Evolutionary conservation across 2,329 filamentous ascomycete species (phyloP).

Genomic region (Apiospora malaysiana): DNA sequence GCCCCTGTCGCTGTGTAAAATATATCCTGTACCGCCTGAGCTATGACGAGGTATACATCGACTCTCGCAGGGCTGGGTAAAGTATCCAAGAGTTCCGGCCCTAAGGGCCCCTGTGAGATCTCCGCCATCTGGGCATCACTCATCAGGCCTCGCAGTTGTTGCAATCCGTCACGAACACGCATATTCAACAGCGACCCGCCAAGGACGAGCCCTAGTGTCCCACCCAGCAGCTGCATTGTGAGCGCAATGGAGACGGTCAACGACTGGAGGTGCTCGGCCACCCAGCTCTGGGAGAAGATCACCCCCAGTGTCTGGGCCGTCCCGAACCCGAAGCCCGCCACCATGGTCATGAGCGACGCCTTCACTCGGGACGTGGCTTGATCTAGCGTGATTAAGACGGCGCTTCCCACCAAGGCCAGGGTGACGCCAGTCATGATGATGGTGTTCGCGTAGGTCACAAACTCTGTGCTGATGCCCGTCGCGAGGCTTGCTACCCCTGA

Average conservation of each 20-base stretch:
- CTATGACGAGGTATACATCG: conserved; percentile 14
- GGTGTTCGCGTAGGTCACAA: conserved; percentile 23
- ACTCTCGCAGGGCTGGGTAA: conserved; percentile 6
- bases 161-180: conserved; percentile 16
- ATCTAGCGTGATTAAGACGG: conserved; percentile 23
- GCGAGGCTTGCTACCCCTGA: conserved; percentile 24
- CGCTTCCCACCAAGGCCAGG: conserved; percentile 23
- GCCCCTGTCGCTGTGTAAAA: conserved; percentile 23
- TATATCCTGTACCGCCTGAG: conserved; percentile 19
- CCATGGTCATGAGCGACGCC: conserved; percentile 23
- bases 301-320: conserved; percentile 24
- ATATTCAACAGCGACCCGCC: conserved; percentile 24
- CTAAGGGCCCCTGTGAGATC: conserved; percentile 20
- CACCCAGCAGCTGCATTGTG: conserved; percentile 24
- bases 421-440: conserved; percentile 22
- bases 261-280: conserved; percentile 19
- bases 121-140: conserved; percentile 17
- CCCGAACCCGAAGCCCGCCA: conserved; percentile 23
- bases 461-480: conserved; percentile 22
- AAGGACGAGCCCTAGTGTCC: conserved; percentile 24
- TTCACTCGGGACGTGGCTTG: conserved; percentile 11
- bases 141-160: conserved; percentile 16
- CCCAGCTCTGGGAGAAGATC: conserved; percentile 25
- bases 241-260: conserved; percentile 24
- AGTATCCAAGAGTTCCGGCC: conserved; percentile 9